phyloP scores from a whole-genome alignment of 768 basidiomycete genomes.

The Tulasnella sp. region DNA sequence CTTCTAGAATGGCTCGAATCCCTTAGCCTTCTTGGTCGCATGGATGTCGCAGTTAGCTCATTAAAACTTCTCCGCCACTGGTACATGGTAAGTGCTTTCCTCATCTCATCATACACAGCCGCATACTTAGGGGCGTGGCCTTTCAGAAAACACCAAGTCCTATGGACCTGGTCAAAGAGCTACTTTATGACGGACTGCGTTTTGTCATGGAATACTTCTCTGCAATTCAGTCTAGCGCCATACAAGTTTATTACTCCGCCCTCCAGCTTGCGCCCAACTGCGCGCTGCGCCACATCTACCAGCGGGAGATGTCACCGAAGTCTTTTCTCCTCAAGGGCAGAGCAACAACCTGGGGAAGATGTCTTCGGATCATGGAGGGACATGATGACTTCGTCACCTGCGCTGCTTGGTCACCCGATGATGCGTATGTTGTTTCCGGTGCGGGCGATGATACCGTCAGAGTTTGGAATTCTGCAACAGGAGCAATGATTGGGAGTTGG shows the following conservation, averaged over 20 bases:
- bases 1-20: slow-evolving; percentile 5
- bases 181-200: neutral
- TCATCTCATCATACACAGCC: neutral
- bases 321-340: neutral
- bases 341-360: neutral
- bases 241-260: slow-evolving; percentile 1
- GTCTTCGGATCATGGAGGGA: neutral
- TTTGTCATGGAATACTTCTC: neutral
- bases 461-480: neutral
- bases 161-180: neutral
- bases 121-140: too few relatives aligned
- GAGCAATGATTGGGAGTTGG: neutral
- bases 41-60: neutral
- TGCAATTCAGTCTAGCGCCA: neutral
- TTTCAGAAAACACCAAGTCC: neutral
- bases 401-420: neutral
- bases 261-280: neutral
- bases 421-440: neutral
- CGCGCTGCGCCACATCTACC: neutral
- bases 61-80: neutral
- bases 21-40: neutral
- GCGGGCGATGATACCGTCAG: neutral
- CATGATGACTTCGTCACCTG: neutral
- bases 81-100: neutral
- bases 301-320: neutral